phyloP scores from a whole-genome alignment of 2,329 filamentous ascomycete genomes.

The Aspergillus piperis region DNA sequence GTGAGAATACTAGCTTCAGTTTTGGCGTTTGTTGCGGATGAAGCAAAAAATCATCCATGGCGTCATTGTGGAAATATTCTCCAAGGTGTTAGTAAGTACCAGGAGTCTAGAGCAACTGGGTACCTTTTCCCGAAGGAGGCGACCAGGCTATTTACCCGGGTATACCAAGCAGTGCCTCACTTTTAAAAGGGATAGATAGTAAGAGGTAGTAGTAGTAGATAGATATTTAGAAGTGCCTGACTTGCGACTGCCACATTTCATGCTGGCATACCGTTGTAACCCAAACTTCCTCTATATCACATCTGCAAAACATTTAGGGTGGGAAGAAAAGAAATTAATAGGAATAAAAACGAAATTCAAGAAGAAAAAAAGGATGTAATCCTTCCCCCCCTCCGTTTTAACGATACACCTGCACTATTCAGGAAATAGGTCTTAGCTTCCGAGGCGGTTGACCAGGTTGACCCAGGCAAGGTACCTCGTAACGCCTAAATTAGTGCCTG shows the following conservation, averaged over 20 bases:
- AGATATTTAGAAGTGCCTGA: neutral
- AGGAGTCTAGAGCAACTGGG: neutral
- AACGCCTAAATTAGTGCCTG: neutral
- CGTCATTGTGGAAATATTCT: conserved; percentile 9
- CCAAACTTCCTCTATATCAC: neutral
- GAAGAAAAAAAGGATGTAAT: too few species aligned
- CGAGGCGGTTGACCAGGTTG: neutral
- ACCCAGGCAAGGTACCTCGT: neutral
- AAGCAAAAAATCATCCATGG: neutral
- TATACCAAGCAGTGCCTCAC: neutral
- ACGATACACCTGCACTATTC: conserved; percentile 4
- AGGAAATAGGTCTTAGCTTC: conserved; percentile 5
- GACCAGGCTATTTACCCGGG: neutral
- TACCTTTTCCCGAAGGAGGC: neutral
- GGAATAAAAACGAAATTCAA: too few species aligned
- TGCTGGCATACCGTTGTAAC: neutral
- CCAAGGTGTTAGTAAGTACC: neutral
- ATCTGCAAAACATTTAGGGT: neutral
- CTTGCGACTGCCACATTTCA: neutral
- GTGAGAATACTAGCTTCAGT: neutral
- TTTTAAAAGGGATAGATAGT: neutral
- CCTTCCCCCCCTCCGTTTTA: neutral
- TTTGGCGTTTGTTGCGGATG: neutral
- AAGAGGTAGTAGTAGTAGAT: neutral
- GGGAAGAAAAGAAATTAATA: too few species aligned